These are phyloP conservation scores for Xylariaceae sp. DNA, from an alignment of 2,329 filamentous ascomycete genomes.

Conservation along the genomic window DNA sequence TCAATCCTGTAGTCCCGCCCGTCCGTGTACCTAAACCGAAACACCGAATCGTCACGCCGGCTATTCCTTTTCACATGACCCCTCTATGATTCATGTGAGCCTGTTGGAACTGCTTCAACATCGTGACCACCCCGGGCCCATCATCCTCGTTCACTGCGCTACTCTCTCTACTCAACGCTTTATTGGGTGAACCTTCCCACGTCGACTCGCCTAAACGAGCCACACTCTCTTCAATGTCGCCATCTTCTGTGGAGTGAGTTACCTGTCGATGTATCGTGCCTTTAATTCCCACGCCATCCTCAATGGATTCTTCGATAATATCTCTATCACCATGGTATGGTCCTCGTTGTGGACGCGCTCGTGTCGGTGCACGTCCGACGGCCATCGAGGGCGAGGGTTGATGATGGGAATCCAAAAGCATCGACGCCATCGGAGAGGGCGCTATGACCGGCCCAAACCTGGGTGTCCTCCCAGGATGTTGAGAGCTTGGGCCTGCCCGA, in stretches of 20 bases:
- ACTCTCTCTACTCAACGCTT: conserved; percentile 49
- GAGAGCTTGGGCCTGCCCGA: conserved; percentile 36
- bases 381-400: conserved; percentile 55
- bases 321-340: conserved; percentile 45
- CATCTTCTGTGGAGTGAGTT: conserved; percentile 54
- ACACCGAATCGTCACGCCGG: neutral
- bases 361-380: conserved; percentile 44
- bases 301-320: conserved; percentile 54
- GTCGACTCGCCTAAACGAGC: conserved; percentile 54
- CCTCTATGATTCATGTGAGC: conserved; percentile 49
- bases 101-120: conserved; percentile 58
- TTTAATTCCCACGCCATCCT: conserved; percentile 40
- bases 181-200: conserved; percentile 55
- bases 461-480: conserved; percentile 39
- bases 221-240: conserved; percentile 51
- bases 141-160: conserved; percentile 44
- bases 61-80: conserved; percentile 24
- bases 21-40: conserved; percentile 2
- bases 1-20: neutral
- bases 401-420: conserved; percentile 71
- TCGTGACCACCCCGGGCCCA: conserved; percentile 52
- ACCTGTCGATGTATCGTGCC: conserved; percentile 36
- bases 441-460: conserved; percentile 44
- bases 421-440: conserved; percentile 65
- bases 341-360: conserved; percentile 42